Evolutionary conservation across 2,329 filamentous ascomycete species (phyloP).

Genomic region (Aspergillus sp.): DNA sequence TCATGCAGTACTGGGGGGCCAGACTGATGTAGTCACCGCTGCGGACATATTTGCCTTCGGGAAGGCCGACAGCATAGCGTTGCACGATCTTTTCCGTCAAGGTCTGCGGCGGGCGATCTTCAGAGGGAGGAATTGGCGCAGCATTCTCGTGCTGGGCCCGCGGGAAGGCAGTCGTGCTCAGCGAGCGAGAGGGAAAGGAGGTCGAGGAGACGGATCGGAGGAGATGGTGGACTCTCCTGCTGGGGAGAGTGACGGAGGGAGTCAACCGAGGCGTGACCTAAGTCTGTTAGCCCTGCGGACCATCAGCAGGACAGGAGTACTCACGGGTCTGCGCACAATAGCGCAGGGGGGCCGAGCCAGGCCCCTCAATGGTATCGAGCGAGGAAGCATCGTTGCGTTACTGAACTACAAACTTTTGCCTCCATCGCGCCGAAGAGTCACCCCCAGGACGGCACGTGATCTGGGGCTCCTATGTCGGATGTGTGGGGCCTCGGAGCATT

Average conservation of each 20-base stretch:
- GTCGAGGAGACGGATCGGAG: not conserved
- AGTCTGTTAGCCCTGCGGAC: not conserved
- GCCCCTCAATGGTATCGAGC: not conserved
- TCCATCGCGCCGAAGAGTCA: not conserved
- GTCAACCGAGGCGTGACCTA: not conserved
- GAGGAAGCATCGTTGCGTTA: not conserved
- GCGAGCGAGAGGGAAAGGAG: not conserved
- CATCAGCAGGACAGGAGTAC: not conserved
- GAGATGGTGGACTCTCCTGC: not conserved
- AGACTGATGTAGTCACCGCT: constrained; percentile 83
- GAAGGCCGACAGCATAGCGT: constrained; percentile 71
- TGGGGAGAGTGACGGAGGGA: not conserved
- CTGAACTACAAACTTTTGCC: not conserved
- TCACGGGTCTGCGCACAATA: not conserved
- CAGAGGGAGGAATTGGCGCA: constrained; percentile 68
- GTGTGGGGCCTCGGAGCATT: not conserved
- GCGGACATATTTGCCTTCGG: constrained; percentile 71
- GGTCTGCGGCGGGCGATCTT: constrained; percentile 73
- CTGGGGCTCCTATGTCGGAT: not conserved
- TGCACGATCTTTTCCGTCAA: constrained; percentile 93
- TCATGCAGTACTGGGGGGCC: constrained; percentile 73
- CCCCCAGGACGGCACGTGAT: not conserved
- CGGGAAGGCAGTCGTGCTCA: constrained; percentile 59
- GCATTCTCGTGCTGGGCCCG: constrained; percentile 60
- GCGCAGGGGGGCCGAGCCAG: not conserved